Evolutionary conservation across 768 basidiomycete genomes (phyloP), one percentile per base, ranked within the genome.

Genomic region (Psilocybe tampanensis): DNA sequence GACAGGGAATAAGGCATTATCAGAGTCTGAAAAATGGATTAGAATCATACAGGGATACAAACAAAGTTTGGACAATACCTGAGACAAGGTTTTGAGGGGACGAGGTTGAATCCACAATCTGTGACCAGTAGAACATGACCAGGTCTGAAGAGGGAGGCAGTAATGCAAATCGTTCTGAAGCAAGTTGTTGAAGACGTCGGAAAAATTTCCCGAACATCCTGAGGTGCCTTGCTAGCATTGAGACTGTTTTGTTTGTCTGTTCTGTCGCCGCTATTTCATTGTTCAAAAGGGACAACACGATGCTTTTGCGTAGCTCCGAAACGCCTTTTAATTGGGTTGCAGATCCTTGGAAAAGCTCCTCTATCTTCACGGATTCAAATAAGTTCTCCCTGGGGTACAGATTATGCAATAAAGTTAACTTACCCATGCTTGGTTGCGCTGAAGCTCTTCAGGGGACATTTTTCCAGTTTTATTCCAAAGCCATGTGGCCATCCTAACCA

Each of bases 71-170:
- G n/a, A n/a, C 12, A 8, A 39, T 63, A 88, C 91, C 90, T 66
- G 79, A 74, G 42, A 90, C 82, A 33, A 79, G 66, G 19, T 81
- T 80, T 12, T 75, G 65, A 5, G 84, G 75, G 36, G 78, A 78
- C 52, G 76, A 70, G 15, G 88, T 84, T n/a, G 92, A 88, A 56
- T 86, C 80, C 8, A 86, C 84, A 19, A 94, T 85, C 65, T 90
- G 85, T 26, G 80, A 81, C 92, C 92, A 94, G 66, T 92, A 93
- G 63, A 85, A 93, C 24, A 91, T 74, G 48, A 94, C 81, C 22
- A 92, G 68, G 52, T 88, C 84, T 26, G 79, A 80, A 63, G 86
- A 90, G 43, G 74, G 70, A 2, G 89, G 86, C 21, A 93, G 72
- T 39, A 73, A 69, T 6, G 87, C 80, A 66, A 94, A 94, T 18